Base-by-base conservation (phyloP, 2,329 filamentous ascomycete genomes). In the Diplodia scrobiculata region DNA sequence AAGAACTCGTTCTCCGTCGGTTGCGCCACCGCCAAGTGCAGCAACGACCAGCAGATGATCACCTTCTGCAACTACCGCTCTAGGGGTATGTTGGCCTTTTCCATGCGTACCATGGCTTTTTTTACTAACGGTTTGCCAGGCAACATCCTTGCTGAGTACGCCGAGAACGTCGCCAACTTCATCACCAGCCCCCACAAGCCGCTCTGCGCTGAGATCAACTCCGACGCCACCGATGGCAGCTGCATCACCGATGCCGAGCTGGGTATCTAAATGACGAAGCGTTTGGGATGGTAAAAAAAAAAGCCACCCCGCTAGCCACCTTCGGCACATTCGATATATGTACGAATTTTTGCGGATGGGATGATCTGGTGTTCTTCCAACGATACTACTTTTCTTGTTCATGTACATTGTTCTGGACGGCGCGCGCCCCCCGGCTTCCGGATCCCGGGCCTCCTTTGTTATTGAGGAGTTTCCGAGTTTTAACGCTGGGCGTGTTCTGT, bases 61-160 rank as follows among this genome's bases (percentile, higher is more conserved):
- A 93, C 90, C 34, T 91, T 96, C 73, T 97, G 92, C 88, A 94
- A 97, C 85, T 97, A 97, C 82, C 81, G 80, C 70, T 84, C 87
- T 68, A 80, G 87, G 69, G 92, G 91, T 91, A 86, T 78, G 45
- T 60, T 9, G 4, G 27, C 19, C 17, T 27, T 1, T 9, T 47
- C 7, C 3, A 36, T 36, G 34, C 10, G 34, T 36, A 13, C 34
- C 1, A 36, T 11, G 10, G 10, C 9, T 1, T 36, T 36, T 36
- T 36, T 25, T 14, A 36, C 73, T 78, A 69, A 79, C 71, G 27
- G 55, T 2, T 21, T 25, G 62, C 9, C 69, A 83, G 84, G 86
- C 60, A 89, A 89, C 78, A 80, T 83, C 64, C 79, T 71, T 14
- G 81, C 80, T 67, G 76, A 83, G 71, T 89, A 86, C 71, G 82